Percentiles rank a stretch among this genome's conserved stretches.
These are phyloP conservation scores for Pseudocercospora crystallina DNA, from an alignment of 2,329 filamentous ascomycete species.

Conservation along the genomic window DNA sequence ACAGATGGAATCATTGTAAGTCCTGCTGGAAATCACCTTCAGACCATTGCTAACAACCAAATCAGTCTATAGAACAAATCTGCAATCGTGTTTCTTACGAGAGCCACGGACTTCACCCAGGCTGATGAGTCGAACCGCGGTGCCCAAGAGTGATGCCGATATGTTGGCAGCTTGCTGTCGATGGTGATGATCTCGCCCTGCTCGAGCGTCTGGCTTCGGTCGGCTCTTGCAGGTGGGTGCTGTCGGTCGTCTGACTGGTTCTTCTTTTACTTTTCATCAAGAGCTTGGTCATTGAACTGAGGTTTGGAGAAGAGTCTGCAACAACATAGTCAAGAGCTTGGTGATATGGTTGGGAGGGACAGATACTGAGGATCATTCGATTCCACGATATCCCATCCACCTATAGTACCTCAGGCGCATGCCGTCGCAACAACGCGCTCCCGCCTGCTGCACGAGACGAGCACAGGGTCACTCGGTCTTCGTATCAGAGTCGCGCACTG, in stretches of 20 bases:
- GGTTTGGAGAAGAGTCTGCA: slow-evolving; percentile 24
- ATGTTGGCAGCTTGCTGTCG: slow-evolving; percentile 22
- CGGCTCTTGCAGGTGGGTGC: slow-evolving; percentile 33
- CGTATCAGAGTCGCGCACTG: no score
- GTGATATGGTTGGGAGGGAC: not conserved
- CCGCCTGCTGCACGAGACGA: no score
- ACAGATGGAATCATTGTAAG: no score
- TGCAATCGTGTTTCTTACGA: slow-evolving; percentile 86
- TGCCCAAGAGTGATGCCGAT: slow-evolving; percentile 38
- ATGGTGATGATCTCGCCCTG: slow-evolving; percentile 38
- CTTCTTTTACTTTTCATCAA: slow-evolving; percentile 33
- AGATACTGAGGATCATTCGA: no score
- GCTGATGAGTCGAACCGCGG: slow-evolving; percentile 37
- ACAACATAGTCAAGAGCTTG: not conserved
- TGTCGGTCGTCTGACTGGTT: slow-evolving; percentile 37
- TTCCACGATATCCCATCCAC: no score
- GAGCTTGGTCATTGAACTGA: slow-evolving; percentile 26
- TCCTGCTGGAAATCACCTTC: no score
- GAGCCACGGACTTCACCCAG: slow-evolving; percentile 61
- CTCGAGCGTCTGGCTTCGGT: slow-evolving; percentile 34
- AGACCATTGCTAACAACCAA: no score
- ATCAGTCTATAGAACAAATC: slow-evolving; percentile 85
- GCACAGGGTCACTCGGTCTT: no score
- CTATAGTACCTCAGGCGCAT: no score
- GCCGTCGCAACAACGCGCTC: no score